Evolutionary conservation across 176 grass and related monocot species (phyloP), one percentile per base, ranked within the genome.

Genomic region (Ananas comosus): DNA sequence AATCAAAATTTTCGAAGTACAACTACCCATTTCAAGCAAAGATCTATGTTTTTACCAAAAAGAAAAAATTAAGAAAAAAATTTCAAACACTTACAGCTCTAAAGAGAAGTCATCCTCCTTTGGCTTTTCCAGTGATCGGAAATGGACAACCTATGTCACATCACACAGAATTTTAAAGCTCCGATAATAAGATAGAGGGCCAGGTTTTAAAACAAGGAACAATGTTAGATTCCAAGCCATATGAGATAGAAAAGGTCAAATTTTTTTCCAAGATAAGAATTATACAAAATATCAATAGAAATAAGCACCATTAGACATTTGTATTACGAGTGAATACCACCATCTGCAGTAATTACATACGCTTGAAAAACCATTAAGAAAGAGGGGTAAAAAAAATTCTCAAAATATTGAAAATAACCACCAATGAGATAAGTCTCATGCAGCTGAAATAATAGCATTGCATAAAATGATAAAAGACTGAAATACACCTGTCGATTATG

Each of bases 121-220:
- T 78, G 89, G 85, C 29, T 83, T 88, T 69, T 85, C 85, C 72
- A 91, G 74, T 65, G 76, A 75, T 63, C 89, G 81, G 67, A 91
- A 91, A 66, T 63, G 79, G 42, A 91, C 89, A 80, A 80, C 70
- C 89, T 91, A 74, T 63, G 50, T 65, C n/a, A 66, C 3, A 48
- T 48, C 50, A 68, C 19, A 13, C 11, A 75, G 8, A 71, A 23
- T 11, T 19, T 51, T 11, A 74, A 21, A 47, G 21, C 25, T 73
- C 71, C 6, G 51, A 24, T 19, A 42, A 42, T 7, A 42, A 42
- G 33, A 42, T 42, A 51, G 57, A 67, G 6, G 3, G 48, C n/a
- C 57, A 42, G 33, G 4, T 42, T 42, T 42, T 42, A 42, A 42
- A 42, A 42, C 33, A 42, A 42, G 33, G 33, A 42, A 42, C 33